phyloP scores from a whole-genome alignment of 177 flowering plant species.

The Vitis hybrid region DNA sequence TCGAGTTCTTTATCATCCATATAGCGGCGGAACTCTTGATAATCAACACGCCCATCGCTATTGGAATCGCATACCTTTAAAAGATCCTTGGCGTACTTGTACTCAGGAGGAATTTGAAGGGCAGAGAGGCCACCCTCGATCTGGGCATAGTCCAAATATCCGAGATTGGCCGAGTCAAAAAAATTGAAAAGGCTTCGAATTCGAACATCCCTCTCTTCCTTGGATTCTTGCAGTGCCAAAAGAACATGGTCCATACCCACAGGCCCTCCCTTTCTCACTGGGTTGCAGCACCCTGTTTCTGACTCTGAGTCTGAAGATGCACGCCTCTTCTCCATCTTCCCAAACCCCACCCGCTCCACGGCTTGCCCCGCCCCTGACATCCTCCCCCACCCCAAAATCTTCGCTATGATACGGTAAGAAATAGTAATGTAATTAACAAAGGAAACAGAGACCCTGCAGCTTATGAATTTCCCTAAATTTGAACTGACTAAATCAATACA shows the following conservation, averaged over 20 bases:
- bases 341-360: slow-evolving; percentile 27
- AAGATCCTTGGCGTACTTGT: slow-evolving; percentile 90
- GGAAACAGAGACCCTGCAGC: too few species aligned
- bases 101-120: slow-evolving; percentile 78
- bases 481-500: too few species aligned
- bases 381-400: background rate
- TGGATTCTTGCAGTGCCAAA: slow-evolving; percentile 72
- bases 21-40: slow-evolving; percentile 76
- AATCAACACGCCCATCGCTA: slow-evolving; percentile 89
- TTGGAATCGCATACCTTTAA: slow-evolving; percentile 79
- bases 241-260: slow-evolving; percentile 88
- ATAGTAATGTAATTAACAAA: too few species aligned
- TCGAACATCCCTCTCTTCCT: slow-evolving; percentile 83
- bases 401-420: too few species aligned
- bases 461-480: too few species aligned
- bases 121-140: slow-evolving; percentile 87
- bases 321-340: slow-evolving; percentile 25
- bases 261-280: slow-evolving; percentile 53
- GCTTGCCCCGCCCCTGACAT: slow-evolving; percentile 50
- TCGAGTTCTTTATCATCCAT: slow-evolving; percentile 98
- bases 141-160: slow-evolving; percentile 68
- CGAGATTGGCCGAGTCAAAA: slow-evolving; percentile 64
- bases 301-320: background rate
- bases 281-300: slow-evolving; percentile 16
- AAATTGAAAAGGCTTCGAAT: slow-evolving; percentile 73